Evolutionary conservation across 441 rosid species (phyloP).

Genomic region (Gossypium lobatum): DNA sequence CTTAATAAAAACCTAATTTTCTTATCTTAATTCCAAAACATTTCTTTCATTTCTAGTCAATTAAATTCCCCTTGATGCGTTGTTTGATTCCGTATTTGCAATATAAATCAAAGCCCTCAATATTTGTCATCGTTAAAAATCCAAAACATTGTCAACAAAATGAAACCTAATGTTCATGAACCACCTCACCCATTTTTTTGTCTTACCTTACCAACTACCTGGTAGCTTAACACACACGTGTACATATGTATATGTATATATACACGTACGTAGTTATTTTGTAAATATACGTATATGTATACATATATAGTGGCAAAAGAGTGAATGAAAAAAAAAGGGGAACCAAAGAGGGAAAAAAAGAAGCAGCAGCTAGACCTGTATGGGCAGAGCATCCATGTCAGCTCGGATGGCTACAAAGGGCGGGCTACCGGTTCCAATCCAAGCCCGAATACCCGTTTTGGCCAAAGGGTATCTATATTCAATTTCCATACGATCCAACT

Average conservation of each 20-base stretch:
- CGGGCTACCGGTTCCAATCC: conserved; percentile 73
- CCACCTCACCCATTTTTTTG: neutral
- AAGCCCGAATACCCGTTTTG: conserved; percentile 80
- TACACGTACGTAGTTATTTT: neutral
- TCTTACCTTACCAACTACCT: neutral
- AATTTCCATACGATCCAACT: conserved; percentile 59
- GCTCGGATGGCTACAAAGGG: conserved; percentile 87
- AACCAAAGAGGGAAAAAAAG: too few species aligned
- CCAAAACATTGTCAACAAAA: conserved; percentile 1
- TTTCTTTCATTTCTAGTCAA: neutral
- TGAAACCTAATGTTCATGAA: neutral
- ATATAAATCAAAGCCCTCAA: neutral
- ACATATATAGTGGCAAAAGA: neutral
- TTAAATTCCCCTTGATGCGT: neutral
- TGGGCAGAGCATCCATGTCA: conserved; percentile 96
- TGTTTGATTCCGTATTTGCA: neutral
- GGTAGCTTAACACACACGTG: neutral
- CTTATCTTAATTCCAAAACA: neutral
- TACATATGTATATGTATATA: neutral
- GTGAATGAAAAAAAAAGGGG: neutral
- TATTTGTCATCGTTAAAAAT: neutral
- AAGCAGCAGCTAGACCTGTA: conserved; percentile 47
- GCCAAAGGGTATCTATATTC: conserved; percentile 59
- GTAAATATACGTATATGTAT: neutral
- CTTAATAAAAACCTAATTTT: neutral